Conservation (phyloP, 352 stramenopile genomes). For the Globisporangium megalacanthum region DNA sequence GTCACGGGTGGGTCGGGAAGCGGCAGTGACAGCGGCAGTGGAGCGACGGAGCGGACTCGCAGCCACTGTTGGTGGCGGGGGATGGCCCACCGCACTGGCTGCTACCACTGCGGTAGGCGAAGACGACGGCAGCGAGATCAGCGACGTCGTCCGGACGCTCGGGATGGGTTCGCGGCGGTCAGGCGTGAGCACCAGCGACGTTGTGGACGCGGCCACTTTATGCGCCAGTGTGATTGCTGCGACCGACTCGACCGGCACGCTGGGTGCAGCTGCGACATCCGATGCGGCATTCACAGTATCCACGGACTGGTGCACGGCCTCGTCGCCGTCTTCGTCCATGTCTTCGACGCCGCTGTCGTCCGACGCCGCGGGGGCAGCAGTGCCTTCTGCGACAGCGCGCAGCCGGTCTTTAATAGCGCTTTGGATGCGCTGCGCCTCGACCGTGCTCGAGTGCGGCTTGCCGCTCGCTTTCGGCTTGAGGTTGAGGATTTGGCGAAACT, state of each 20-base stretch:
- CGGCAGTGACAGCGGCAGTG: too few species aligned
- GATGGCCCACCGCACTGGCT: too few species aligned
- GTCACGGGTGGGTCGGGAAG: neutral
- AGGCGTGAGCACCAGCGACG: neutral
- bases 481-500: slow-evolving; percentile 34
- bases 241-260: too few species aligned
- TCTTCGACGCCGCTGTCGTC: slow-evolving; percentile 1
- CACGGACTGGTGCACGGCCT: neutral
- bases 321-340: neutral
- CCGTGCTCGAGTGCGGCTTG: slow-evolving; percentile 4
- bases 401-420: neutral
- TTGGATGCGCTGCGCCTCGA: slow-evolving; percentile 3
- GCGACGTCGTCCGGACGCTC: neutral
- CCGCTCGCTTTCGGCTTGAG: slow-evolving; percentile 13
- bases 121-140: neutral
- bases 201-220: neutral
- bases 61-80: neutral
- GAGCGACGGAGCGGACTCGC: neutral
- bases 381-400: neutral
- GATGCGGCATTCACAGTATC: neutral
- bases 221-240: too few species aligned
- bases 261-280: too few species aligned
- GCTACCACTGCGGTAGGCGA: too few species aligned
- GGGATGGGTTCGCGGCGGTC: neutral
- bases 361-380: slow-evolving; percentile 5